Conservation (phyloP, 1,139 yeast genomes). For the Kodamaea derodonti region DNA sequence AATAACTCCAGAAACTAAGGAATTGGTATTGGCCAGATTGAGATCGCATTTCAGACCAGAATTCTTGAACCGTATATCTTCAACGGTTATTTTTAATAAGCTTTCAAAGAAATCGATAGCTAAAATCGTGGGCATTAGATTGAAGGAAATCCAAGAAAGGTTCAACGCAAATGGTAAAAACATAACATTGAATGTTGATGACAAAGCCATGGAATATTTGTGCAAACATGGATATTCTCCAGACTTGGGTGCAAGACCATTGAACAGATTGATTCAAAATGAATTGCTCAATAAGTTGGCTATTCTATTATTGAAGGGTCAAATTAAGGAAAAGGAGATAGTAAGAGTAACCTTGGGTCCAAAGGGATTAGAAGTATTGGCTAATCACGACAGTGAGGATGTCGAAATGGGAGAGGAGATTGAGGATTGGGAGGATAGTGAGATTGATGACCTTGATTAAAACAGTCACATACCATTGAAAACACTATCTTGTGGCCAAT, state of each 20-base stretch:
- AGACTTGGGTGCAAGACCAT: conserved; percentile 96
- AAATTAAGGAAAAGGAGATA: conserved; percentile 80
- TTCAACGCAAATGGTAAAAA: conserved; percentile 81
- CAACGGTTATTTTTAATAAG: conserved; percentile 88
- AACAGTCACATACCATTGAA: too few species aligned
- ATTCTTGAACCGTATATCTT: conserved; percentile 91
- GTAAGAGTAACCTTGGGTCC: conserved; percentile 63
- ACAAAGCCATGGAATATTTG: conserved; percentile 75
- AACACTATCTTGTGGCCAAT: too few species aligned
- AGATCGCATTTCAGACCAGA: conserved; percentile 94
- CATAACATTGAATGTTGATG: conserved; percentile 64
- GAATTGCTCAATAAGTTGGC: conserved; percentile 88
- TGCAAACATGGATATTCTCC: conserved; percentile 84
- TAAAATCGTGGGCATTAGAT: conserved; percentile 83
- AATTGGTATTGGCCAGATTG: conserved; percentile 81
- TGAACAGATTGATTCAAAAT: conserved; percentile 87
- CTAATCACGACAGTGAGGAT: conserved; percentile 76
- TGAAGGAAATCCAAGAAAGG: conserved; percentile 78
- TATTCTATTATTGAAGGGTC: conserved; percentile 80
- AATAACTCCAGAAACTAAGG: conserved; percentile 63
- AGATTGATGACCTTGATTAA: conserved; percentile 36
- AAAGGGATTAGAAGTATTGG: conserved; percentile 69
- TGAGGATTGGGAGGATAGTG: conserved; percentile 58
- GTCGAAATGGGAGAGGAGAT: conserved; percentile 54
- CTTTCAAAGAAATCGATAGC: conserved; percentile 87